phyloP scores from a whole-genome alignment of 2,329 filamentous ascomycete species.

The Aspergillus costaricaensis region DNA sequence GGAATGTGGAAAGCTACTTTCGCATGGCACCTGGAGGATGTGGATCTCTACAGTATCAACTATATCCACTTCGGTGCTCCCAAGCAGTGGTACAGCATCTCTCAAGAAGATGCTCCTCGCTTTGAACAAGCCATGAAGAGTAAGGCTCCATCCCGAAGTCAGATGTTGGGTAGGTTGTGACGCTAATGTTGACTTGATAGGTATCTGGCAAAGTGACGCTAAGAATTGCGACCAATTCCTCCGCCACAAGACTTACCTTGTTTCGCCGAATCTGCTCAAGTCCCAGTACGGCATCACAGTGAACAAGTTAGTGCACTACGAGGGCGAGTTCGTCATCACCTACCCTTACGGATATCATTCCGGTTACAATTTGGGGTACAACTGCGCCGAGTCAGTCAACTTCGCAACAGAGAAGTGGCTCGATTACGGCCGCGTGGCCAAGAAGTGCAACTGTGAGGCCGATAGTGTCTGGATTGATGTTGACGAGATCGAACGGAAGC shows the following conservation, averaged over 20 bases:
- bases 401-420: constrained; percentile 96
- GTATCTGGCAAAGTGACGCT: constrained; percentile 87
- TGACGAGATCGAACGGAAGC: constrained; percentile 89
- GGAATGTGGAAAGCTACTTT: constrained; percentile 99
- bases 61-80: constrained; percentile 98
- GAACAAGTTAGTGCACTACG: constrained; percentile 92
- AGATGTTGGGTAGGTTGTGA: background rate
- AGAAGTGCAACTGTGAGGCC: constrained; percentile 94
- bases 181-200: constrained; percentile 26
- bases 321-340: constrained; percentile 97
- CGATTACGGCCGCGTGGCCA: constrained; percentile 90
- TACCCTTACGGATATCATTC: constrained; percentile 99
- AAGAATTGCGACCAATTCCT: constrained; percentile 96
- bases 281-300: constrained; percentile 93
- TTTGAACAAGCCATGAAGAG: constrained; percentile 95
- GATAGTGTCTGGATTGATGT: constrained; percentile 99
- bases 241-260: constrained; percentile 94
- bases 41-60: constrained; percentile 99
- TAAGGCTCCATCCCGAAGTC: constrained; percentile 22
- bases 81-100: constrained; percentile 99
- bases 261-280: constrained; percentile 84
- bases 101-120: constrained; percentile 85
- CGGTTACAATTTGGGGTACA: constrained; percentile 96
- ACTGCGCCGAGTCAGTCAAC: constrained; percentile 98
- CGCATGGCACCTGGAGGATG: constrained; percentile 97